phyloP scores from a whole-genome alignment of 2,329 filamentous ascomycete species.

The Neocatenulostroma microsporum region DNA sequence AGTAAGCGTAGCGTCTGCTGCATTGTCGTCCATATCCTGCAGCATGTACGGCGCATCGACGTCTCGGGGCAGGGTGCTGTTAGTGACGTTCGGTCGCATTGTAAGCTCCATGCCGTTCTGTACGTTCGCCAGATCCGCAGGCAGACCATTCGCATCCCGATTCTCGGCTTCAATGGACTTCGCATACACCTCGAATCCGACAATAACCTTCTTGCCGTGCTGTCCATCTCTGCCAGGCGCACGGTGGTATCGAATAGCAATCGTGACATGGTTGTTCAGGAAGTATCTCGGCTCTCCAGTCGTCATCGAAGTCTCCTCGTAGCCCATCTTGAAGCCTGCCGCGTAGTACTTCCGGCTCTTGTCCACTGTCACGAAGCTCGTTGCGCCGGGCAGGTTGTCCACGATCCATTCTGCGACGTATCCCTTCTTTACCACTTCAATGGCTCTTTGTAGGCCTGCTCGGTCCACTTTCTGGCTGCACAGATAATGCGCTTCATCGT shows the following conservation, averaged over 20 bases:
- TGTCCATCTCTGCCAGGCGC: constrained; percentile 62
- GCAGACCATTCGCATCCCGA: constrained; percentile 59
- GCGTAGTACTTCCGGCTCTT: constrained; percentile 82
- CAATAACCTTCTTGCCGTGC: constrained; percentile 67
- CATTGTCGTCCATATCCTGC: constrained; percentile 46
- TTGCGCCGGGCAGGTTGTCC: constrained; percentile 82
- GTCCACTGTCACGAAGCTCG: constrained; percentile 79
- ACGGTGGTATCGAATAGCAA: constrained; percentile 69
- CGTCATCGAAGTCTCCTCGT: constrained; percentile 56
- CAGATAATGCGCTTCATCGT: constrained; percentile 63
- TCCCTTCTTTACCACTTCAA: constrained; percentile 64
- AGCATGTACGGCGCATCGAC: constrained; percentile 56
- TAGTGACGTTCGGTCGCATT: constrained; percentile 56
- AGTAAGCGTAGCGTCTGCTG: constrained; percentile 58
- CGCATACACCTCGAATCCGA: constrained; percentile 83
- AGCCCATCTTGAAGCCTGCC: constrained; percentile 81
- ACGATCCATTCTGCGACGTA: constrained; percentile 93
- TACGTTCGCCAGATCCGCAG: constrained; percentile 55
- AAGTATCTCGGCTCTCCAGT: constrained; percentile 59
- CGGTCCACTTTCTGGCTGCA: constrained; percentile 62
- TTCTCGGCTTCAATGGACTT: constrained; percentile 65
- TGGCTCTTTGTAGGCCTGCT: constrained; percentile 58
- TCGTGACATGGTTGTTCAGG: constrained; percentile 81
- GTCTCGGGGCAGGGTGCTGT: constrained; percentile 40
- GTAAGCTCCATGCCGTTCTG: constrained; percentile 61